Conservation (phyloP, 2,329 filamentous ascomycete genomes). For the Ilyonectria sp. region DNA sequence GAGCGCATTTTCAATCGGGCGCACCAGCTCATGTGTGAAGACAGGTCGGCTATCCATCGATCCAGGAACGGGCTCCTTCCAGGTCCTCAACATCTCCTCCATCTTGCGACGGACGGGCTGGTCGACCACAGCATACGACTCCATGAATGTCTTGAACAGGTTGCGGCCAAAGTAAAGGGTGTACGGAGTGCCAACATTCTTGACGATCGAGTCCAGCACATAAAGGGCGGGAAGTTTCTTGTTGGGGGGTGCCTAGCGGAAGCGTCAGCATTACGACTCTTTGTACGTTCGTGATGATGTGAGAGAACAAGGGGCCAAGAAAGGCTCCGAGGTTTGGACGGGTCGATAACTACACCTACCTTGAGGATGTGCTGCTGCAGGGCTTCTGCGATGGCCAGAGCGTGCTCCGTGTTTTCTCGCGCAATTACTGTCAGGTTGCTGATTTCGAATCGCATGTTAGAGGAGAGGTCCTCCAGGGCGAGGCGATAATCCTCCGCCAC, state of each 20-base stretch:
- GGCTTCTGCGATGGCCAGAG: constrained; percentile 90
- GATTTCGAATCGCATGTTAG: constrained; percentile 95
- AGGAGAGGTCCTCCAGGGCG: constrained; percentile 90
- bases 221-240: constrained; percentile 97
- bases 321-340: background rate
- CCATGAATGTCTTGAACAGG: constrained; percentile 96
- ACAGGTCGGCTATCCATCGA: constrained; percentile 94
- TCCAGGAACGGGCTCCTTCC: constrained; percentile 96
- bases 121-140: constrained; percentile 93
- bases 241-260: constrained; percentile 81
- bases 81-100: constrained; percentile 97
- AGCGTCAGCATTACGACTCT: constrained; percentile 55
- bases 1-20: constrained; percentile 93
- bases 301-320: background rate
- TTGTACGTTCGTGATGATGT: constrained; percentile 4
- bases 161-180: constrained; percentile 94
- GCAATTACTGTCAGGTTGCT: constrained; percentile 98
- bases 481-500: constrained; percentile 96
- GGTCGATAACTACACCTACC: constrained; percentile 71
- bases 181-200: constrained; percentile 98
- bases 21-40: constrained; percentile 88
- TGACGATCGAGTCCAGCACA: constrained; percentile 97
- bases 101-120: constrained; percentile 87
- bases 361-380: constrained; percentile 94
- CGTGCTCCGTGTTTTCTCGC: constrained; percentile 96